Conservation (phyloP, 306 rosid species). For the cucumber (Cucumis sativus) region DNA sequence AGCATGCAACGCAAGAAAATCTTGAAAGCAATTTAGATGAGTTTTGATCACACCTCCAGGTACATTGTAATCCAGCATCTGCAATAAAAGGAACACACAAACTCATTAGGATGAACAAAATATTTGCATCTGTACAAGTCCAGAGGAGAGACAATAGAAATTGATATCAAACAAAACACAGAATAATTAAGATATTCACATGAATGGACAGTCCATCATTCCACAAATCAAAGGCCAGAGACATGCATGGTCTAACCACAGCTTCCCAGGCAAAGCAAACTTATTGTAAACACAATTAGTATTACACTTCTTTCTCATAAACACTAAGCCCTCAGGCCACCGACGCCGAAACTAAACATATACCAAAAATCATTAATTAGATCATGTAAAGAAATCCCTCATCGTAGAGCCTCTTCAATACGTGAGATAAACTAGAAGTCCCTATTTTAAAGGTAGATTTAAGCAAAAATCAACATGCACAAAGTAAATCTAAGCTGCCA, state of each 20-base stretch:
- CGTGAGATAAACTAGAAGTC: neutral
- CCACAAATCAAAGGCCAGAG: neutral
- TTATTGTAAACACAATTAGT: neutral
- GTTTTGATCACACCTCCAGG: conserved; percentile 23
- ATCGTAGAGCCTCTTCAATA: neutral
- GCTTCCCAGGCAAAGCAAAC: neutral
- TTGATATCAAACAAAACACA: neutral
- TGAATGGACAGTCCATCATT: neutral
- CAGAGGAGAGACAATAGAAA: neutral
- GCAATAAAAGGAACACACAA: conserved; percentile 4
- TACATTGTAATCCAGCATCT: conserved; percentile 46
- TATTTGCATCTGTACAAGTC: neutral
- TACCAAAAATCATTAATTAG: neutral
- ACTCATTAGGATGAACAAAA: neutral
- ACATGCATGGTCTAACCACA: neutral
- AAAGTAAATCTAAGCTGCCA: neutral
- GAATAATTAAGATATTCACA: neutral
- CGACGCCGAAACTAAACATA: neutral
- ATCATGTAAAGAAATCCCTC: neutral
- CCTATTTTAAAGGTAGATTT: neutral
- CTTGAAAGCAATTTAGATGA: neutral
- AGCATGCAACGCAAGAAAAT: neutral
- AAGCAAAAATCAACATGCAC: neutral
- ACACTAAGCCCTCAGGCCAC: neutral
- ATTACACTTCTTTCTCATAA: neutral